phyloP scores from a whole-genome alignment of 768 basidiomycete species.

The Macrolepiota dolichaula region DNA sequence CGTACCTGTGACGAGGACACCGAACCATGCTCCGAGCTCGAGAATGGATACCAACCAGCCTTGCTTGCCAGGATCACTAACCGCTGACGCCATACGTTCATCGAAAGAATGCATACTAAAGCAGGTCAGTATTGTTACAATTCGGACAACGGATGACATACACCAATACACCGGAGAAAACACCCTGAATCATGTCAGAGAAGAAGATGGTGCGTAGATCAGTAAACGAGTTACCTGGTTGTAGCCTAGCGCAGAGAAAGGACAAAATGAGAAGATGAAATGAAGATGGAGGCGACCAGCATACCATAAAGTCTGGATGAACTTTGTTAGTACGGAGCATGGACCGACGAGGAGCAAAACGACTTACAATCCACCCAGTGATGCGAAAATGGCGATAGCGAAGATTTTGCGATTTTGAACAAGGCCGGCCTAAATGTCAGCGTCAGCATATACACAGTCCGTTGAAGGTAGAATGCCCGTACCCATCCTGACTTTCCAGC shows the following conservation, averaged over 20 bases:
- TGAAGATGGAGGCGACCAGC: not conserved
- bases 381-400: conserved; percentile 71
- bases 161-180: conserved; percentile 74
- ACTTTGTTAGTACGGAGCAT: conserved; percentile 3
- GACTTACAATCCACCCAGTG: conserved; percentile 70
- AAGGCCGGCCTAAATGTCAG: conserved; percentile 47
- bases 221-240: conserved; percentile 44
- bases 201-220: not conserved
- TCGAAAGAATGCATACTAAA: conserved; percentile 50
- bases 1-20: conserved; percentile 64
- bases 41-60: conserved; percentile 76
- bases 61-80: conserved; percentile 47
- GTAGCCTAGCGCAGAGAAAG: conserved; percentile 40
- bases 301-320: conserved; percentile 56
- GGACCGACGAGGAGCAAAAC: not conserved
- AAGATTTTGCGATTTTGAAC: conserved; percentile 65
- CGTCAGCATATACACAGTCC: not conserved
- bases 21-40: conserved; percentile 74
- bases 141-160: conserved; percentile 23
- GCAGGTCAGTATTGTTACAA: not conserved
- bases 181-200: conserved; percentile 41
- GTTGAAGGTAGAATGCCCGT: conserved; percentile 15
- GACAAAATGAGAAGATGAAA: not conserved
- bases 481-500: conserved; percentile 71
- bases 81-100: conserved; percentile 53